Evolutionary conservation across 164 flowering plant species (phyloP).

Genomic region (Paratinospora sagittata): DNA sequence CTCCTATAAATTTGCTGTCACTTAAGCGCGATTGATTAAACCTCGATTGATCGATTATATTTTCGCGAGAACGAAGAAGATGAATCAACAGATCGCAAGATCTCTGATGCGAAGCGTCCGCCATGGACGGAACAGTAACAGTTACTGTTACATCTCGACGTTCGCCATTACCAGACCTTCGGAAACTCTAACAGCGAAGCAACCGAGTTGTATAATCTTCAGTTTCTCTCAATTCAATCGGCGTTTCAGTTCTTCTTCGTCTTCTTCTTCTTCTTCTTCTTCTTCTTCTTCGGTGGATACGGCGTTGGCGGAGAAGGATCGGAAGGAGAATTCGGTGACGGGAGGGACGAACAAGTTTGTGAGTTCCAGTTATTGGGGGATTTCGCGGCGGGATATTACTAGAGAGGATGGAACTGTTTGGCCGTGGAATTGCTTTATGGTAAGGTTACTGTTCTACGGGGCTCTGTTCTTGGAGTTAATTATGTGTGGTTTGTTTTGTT

Average conservation of each 20-base stretch:
- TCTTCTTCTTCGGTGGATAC: conserved; percentile 11
- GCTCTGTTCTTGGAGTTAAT: neutral
- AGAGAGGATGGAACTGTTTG: conserved; percentile 78
- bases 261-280: too few species aligned
- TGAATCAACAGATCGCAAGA: conserved; percentile 13
- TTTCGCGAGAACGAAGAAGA: neutral
- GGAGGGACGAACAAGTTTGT: conserved; percentile 12
- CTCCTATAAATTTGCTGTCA: neutral
- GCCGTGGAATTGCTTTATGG: conserved; percentile 98
- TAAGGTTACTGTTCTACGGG: conserved; percentile 12
- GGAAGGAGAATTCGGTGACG: conserved; percentile 17
- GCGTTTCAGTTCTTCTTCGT: conserved; percentile 26
- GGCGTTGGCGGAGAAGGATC: conserved; percentile 17
- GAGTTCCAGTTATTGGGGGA: conserved; percentile 76
- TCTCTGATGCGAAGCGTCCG: conserved; percentile 11
- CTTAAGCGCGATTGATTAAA: neutral
- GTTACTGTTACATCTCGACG: neutral
- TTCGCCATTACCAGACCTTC: conserved; percentile 3
- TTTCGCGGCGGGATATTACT: conserved; percentile 42
- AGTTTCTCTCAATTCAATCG: conserved; percentile 18
- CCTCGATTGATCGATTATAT: neutral
- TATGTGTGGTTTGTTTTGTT: neutral
- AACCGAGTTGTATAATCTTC: neutral
- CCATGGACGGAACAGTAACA: conserved; percentile 5
- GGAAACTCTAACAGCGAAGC: neutral